A percentile compares a stretch with the other conserved stretches of the same genome.
These are phyloP conservation scores for Ascochyta pisi DNA, from an alignment of 2,329 filamentous ascomycete genomes.

Conservation along the genomic window DNA sequence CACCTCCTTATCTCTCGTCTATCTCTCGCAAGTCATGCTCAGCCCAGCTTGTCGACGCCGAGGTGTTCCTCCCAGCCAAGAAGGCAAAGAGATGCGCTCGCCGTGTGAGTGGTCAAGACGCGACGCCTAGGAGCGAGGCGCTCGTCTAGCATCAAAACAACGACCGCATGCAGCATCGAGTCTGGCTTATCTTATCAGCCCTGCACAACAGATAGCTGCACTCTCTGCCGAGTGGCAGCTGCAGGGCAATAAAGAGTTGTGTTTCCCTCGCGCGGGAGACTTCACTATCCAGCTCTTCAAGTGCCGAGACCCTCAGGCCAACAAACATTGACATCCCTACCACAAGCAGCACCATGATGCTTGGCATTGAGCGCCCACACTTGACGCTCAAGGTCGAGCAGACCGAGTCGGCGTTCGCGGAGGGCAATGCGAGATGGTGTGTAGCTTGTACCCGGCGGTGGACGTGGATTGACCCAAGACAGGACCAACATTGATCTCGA, in stretches of 20 bases:
- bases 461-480: conserved; percentile 2
- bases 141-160: neutral
- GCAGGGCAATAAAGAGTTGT: conserved; percentile 8
- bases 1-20: conserved; percentile 14
- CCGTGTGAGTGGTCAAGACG: conserved; percentile 5
- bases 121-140: conserved; percentile 1
- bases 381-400: conserved; percentile 53
- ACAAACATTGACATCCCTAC: no score
- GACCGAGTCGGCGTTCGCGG: conserved; percentile 55
- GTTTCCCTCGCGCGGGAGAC: neutral
- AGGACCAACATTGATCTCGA: conserved; percentile 60
- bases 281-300: neutral
- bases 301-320: no score
- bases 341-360: no score
- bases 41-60: neutral
- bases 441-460: neutral
- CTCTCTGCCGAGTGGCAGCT: conserved; percentile 1
- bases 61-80: conserved; percentile 1
- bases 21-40: neutral
- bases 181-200: conserved; percentile 20
- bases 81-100: conserved; percentile 6
- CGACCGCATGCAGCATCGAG: neutral
- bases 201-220: conserved; percentile 12
- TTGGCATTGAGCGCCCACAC: conserved; percentile 47
- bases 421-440: conserved; percentile 47